phyloP scores from a whole-genome alignment of 2,329 filamentous ascomycete genomes.

The Grosmannia serpens region DNA sequence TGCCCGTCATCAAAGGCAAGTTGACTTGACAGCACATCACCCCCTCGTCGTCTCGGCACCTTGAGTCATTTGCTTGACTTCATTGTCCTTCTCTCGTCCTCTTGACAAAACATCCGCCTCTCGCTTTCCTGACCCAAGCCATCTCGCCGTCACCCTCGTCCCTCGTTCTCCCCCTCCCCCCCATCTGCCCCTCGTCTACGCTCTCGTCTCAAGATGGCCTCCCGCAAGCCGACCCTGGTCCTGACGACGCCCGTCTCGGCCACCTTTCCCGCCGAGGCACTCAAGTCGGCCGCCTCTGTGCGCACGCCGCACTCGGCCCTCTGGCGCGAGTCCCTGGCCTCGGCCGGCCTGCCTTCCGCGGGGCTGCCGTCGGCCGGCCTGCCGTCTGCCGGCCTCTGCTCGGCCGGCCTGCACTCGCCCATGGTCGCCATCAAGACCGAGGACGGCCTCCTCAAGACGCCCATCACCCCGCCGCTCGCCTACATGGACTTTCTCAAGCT shows the following conservation, averaged over 20 bases:
- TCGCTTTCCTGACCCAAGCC: too few relatives aligned
- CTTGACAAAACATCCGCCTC: not conserved
- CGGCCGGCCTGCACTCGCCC: constrained; percentile 21
- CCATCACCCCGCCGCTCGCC: constrained; percentile 79
- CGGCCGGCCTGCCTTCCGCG: constrained; percentile 21
- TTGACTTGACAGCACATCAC: constrained; percentile 24
- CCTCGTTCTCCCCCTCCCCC: constrained; percentile 2
- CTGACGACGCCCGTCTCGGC: constrained; percentile 52
- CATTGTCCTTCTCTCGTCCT: constrained; percentile 6
- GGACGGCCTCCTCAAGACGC: constrained; percentile 58
- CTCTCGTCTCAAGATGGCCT: constrained; percentile 30
- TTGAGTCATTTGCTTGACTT: constrained; percentile 35
- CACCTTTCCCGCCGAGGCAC: constrained; percentile 38
- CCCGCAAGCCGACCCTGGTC: constrained; percentile 42
- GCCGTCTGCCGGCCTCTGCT: constrained; percentile 23
- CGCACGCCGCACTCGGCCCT: constrained; percentile 58
- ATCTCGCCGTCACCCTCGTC: constrained; percentile 6
- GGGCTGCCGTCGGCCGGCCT: constrained; percentile 22
- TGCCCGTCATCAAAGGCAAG: constrained; percentile 22
- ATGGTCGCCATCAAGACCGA: constrained; percentile 55
- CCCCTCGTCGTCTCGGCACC: constrained; percentile 10
- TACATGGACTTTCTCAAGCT: constrained; percentile 90
- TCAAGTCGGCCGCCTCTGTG: constrained; percentile 33
- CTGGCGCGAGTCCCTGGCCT: constrained; percentile 25
- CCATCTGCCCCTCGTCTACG: constrained; percentile 4